Evolutionary conservation across 75 land plant genomes (phyloP).

Genomic region (Cryptomeria japonica): DNA sequence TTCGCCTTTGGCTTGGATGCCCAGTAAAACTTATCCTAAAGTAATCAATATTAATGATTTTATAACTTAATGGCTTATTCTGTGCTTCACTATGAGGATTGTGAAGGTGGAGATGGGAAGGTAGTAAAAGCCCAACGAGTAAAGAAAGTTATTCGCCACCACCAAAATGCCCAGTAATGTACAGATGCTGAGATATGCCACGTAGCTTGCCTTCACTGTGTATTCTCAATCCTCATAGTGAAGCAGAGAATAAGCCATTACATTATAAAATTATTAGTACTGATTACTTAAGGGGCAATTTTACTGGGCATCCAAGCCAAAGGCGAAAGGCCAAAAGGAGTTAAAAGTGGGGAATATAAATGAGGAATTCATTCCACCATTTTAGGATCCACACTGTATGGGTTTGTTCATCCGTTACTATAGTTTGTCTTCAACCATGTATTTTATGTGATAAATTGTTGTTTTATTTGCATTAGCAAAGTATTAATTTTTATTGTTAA

Average conservation of each 20-base stretch:
- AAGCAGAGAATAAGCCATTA: constrained; percentile 40
- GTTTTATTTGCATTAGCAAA: too few relatives aligned
- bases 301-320: constrained; percentile 40
- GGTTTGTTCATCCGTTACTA: too few relatives aligned
- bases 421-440: too few relatives aligned
- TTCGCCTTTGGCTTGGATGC: too few relatives aligned
- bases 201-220: constrained; percentile 55
- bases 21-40: too few relatives aligned
- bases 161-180: background rate
- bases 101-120: constrained; percentile 56
- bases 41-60: too few relatives aligned
- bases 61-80: too few relatives aligned
- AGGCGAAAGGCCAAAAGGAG: constrained; percentile 33
- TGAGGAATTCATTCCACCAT: background rate
- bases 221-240: constrained; percentile 48
- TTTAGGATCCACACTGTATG: too few relatives aligned
- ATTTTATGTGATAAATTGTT: too few relatives aligned
- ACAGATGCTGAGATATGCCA: constrained; percentile 14
- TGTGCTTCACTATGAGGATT: too few relatives aligned
- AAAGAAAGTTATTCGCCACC: constrained; percentile 54
- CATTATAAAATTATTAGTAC: constrained; percentile 42
- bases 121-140: constrained; percentile 60
- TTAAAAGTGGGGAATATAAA: background rate
- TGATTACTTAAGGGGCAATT: constrained; percentile 38
- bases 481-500: too few relatives aligned